Conservation (phyloP, 2,329 filamentous ascomycete species). For the Daldinia sp. region DNA sequence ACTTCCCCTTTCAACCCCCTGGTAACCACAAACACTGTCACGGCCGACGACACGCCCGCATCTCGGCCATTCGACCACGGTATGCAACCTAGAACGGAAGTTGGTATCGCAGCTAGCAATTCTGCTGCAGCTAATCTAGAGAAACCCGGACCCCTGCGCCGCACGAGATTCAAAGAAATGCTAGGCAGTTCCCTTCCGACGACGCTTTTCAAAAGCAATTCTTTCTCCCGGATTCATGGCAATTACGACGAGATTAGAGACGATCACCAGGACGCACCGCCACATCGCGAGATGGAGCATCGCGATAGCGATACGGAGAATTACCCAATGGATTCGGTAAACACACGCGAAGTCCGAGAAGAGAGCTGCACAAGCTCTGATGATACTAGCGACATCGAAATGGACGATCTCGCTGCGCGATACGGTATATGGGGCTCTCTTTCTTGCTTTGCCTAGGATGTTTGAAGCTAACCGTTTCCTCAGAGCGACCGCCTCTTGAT, state of each 20-base stretch:
- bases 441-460: not conserved
- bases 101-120: constrained; percentile 19
- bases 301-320: constrained; percentile 29
- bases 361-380: constrained; percentile 31
- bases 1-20: constrained; percentile 3
- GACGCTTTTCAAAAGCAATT: constrained; percentile 27
- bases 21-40: not conserved
- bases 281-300: constrained; percentile 36
- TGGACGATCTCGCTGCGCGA: constrained; percentile 39
- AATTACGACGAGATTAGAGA: constrained; percentile 31
- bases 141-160: constrained; percentile 23
- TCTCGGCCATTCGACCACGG: constrained; percentile 28
- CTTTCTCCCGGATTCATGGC: constrained; percentile 15
- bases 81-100: constrained; percentile 24
- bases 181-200: constrained; percentile 39
- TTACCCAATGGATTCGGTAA: constrained; percentile 38
- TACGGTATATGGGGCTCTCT: constrained; percentile 39
- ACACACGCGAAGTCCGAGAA: constrained; percentile 18
- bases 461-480: constrained; percentile 19
- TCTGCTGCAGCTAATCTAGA: not conserved
- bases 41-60: constrained; percentile 11
- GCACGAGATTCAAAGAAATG: constrained; percentile 44
- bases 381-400: constrained; percentile 40
- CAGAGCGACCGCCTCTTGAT: constrained; percentile 47
- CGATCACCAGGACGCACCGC: constrained; percentile 25